phyloP scores from a whole-genome alignment of 2,329 filamentous ascomycete species.

The Beauveria sp. region DNA sequence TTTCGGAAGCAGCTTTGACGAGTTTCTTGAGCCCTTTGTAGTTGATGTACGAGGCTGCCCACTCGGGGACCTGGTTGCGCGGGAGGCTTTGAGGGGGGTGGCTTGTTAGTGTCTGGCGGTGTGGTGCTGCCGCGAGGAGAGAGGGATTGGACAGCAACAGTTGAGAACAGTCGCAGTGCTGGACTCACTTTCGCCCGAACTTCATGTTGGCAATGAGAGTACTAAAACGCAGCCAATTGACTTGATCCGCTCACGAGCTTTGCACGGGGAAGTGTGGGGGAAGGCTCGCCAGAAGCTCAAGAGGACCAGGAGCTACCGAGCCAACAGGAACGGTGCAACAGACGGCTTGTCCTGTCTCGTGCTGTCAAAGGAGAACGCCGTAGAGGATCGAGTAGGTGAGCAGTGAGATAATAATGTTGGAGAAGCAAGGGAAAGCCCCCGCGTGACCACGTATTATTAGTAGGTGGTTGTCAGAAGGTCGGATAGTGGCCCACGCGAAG shows the following conservation, averaged over 20 bases:
- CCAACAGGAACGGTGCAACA: neutral
- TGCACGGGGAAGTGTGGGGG: neutral
- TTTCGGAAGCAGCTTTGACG: slow-evolving; percentile 70
- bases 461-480: neutral
- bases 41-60: slow-evolving; percentile 77
- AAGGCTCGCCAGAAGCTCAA: neutral
- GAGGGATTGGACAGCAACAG: neutral
- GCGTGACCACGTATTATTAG: neutral
- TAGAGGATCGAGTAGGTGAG: neutral
- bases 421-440: neutral
- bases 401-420: neutral
- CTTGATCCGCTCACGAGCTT: neutral
- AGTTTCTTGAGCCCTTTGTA: slow-evolving; percentile 93
- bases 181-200: slow-evolving; percentile 53
- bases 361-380: neutral
- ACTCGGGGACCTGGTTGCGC: slow-evolving; percentile 80
- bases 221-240: neutral
- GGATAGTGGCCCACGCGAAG: neutral
- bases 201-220: slow-evolving; percentile 39
- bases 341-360: neutral
- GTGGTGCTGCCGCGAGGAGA: neutral
- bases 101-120: slow-evolving; percentile 17
- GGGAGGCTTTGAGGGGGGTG: slow-evolving; percentile 46
- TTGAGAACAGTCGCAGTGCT: neutral
- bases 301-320: neutral